Evolutionary conservation across 371 early-diverging fungal species (phyloP).

Genomic region (Saksenaea vasiformis): DNA sequence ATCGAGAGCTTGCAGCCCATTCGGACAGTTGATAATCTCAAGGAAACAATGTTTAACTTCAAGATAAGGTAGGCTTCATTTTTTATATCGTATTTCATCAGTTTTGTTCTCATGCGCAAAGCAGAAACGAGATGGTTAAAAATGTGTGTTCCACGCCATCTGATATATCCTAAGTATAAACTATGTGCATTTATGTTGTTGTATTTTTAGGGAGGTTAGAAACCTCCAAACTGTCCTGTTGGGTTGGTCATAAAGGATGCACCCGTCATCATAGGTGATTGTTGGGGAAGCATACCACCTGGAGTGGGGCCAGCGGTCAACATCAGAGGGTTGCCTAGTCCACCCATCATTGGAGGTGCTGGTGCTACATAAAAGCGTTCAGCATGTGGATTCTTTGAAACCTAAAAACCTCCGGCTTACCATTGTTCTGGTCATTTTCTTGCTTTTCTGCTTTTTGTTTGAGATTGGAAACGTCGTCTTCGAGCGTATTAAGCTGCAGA

Average conservation of each 20-base stretch:
- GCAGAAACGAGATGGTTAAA: not conserved
- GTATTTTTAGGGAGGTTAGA: not conserved
- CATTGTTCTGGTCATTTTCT: slow-evolving; percentile 18
- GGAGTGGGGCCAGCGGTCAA: slow-evolving; percentile 43
- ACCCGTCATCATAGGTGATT: slow-evolving; percentile 45
- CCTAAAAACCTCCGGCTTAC: slow-evolving; percentile 12
- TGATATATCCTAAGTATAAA: not conserved
- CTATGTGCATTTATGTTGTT: not conserved
- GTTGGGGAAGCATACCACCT: slow-evolving; percentile 36
- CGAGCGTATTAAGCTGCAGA: not conserved
- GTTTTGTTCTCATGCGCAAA: not conserved
- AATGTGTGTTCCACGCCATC: slow-evolving; percentile 2
- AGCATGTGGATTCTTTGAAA: not conserved
- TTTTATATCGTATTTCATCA: not conserved
- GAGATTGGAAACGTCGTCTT: not conserved
- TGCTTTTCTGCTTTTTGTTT: slow-evolving; percentile 4
- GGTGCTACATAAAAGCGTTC: slow-evolving; percentile 19
- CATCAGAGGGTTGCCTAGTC: slow-evolving; percentile 68
- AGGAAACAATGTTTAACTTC: slow-evolving; percentile 34
- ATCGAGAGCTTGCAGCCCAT: slow-evolving; percentile 36
- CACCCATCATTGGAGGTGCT: slow-evolving; percentile 34
- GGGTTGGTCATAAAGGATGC: slow-evolving; percentile 18
- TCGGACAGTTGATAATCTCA: slow-evolving; percentile 28
- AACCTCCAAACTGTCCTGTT: not conserved
- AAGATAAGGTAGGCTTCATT: slow-evolving; percentile 22